Conservation (phyloP, 1,284 basidiomycete species). For the Naganishia sp. region DNA sequence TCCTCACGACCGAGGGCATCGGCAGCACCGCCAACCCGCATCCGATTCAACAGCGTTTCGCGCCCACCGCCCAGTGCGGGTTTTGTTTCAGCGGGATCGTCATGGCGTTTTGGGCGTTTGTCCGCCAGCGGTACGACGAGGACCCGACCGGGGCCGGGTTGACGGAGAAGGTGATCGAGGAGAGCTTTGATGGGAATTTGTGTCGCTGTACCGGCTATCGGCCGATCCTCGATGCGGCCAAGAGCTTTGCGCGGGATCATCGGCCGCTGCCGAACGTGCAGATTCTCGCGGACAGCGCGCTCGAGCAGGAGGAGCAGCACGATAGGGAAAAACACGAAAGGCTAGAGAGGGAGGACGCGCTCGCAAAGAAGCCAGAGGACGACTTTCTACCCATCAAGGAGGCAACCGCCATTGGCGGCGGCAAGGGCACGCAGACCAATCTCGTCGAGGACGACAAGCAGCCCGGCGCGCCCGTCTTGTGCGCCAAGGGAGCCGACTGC, state of each 20-base stretch:
- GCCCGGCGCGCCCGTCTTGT: constrained; percentile 24
- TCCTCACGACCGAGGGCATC: constrained; percentile 51
- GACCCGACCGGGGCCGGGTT: constrained; percentile 31
- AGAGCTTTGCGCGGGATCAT: constrained; percentile 39
- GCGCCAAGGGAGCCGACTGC: constrained; percentile 31
- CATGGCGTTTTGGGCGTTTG: constrained; percentile 52
- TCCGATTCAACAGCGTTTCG: constrained; percentile 50
- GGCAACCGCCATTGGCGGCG: constrained; percentile 31
- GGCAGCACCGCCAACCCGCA: constrained; percentile 48
- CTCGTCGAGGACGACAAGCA: constrained; percentile 21
- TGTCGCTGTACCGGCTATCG: constrained; percentile 47
- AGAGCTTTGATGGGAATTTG: constrained; percentile 51
- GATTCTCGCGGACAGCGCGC: constrained; percentile 7
- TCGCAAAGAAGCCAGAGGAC: constrained; percentile 30
- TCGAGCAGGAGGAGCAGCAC: neutral
- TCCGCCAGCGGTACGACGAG: constrained; percentile 43
- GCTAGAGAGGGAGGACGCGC: constrained; percentile 22
- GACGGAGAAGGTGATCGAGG: constrained; percentile 45
- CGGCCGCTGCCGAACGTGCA: constrained; percentile 22
- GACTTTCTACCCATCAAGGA: constrained; percentile 38
- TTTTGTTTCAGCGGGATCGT: constrained; percentile 48
- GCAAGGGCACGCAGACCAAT: constrained; percentile 23
- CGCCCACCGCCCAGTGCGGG: constrained; percentile 50
- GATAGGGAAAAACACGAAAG: constrained; percentile 5
- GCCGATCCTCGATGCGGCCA: constrained; percentile 40